Conservation (phyloP, 306 rosid genomes). For the Fragaria vesca region DNA sequence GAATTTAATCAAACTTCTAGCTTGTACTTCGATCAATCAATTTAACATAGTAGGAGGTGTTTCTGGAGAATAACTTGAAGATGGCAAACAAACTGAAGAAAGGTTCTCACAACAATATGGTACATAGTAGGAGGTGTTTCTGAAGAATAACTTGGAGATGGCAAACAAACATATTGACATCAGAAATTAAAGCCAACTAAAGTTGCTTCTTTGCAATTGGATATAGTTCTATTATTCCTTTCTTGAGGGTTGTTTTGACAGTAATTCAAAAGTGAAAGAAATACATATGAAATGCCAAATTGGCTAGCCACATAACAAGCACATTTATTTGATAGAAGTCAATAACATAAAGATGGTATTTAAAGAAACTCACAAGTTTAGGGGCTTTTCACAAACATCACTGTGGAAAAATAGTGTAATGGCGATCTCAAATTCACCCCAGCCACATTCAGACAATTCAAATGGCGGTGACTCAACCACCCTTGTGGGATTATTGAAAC, state of each 20-base stretch:
- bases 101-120: not conserved
- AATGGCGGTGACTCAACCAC: conserved; percentile 73
- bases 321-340: not conserved
- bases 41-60: no score
- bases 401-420: conserved; percentile 64
- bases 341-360: conserved; percentile 25
- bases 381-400: conserved; percentile 74
- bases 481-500: conserved; percentile 77
- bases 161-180: not conserved
- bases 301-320: conserved; percentile 10
- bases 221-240: not conserved
- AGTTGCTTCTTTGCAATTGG: not conserved
- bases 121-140: not conserved
- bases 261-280: conserved; percentile 15
- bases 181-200: not conserved
- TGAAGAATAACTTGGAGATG: conserved; percentile 3
- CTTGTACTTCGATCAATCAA: not conserved
- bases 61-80: not conserved
- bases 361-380: conserved; percentile 64
- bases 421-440: conserved; percentile 83
- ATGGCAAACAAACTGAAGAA: not conserved
- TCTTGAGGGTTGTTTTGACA: conserved; percentile 1
- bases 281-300: not conserved
- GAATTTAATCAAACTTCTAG: not conserved
- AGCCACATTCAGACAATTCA: conserved; percentile 78